phyloP scores from a whole-genome alignment of 768 basidiomycete genomes.

The Epithele typhae region DNA sequence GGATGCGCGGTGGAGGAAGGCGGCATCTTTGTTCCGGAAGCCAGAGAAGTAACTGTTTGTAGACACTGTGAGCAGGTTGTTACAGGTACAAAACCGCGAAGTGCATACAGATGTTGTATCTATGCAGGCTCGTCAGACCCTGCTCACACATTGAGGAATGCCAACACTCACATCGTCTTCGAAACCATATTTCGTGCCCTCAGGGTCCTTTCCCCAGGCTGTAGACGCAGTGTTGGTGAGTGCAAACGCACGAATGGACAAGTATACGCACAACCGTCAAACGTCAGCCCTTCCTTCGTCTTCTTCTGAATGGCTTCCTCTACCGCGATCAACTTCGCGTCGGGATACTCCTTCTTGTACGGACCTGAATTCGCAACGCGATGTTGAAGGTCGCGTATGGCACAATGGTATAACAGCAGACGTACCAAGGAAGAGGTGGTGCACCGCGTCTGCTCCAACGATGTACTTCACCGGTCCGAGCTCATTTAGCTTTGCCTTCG shows the following conservation, averaged over 20 bases:
- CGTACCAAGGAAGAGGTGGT: slow-evolving; percentile 56
- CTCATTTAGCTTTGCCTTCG: slow-evolving; percentile 54
- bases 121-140: no score
- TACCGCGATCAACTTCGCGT: slow-evolving; percentile 69
- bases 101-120: slow-evolving; percentile 30
- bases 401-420: no score
- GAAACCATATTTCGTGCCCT: slow-evolving; percentile 68
- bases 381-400: no score
- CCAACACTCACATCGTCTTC: slow-evolving; percentile 52
- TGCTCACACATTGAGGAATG: neutral
- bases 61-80: no score
- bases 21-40: slow-evolving; percentile 74
- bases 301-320: slow-evolving; percentile 48
- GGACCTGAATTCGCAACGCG: slow-evolving; percentile 48
- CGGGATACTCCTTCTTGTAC: slow-evolving; percentile 66
- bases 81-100: no score
- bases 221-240: neutral
- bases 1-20: slow-evolving; percentile 70
- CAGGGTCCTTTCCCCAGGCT: slow-evolving; percentile 30
- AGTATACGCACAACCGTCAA: slow-evolving; percentile 63
- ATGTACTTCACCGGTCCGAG: slow-evolving; percentile 74
- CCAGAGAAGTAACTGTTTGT: slow-evolving; percentile 60
- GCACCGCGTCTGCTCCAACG: slow-evolving; percentile 52
- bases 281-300: slow-evolving; percentile 45
- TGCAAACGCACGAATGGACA: neutral